Percentiles rank a stretch among this genome's conserved stretches.
Conservation (phyloP, 2,329 filamentous ascomycete genomes). For the Sporothrix brasiliensis region DNA sequence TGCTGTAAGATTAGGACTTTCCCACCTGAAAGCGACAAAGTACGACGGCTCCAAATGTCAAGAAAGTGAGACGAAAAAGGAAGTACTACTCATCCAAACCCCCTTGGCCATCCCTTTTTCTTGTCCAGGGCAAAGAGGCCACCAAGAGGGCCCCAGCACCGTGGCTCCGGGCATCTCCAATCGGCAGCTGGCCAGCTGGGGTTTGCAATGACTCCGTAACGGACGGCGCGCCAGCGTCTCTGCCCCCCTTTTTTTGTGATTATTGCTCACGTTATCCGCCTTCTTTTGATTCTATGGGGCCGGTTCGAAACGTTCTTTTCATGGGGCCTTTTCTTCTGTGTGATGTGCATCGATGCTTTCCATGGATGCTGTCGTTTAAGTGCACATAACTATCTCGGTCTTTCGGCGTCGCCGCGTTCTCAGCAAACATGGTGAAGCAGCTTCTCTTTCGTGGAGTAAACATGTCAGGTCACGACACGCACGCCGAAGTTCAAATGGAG, state of each 20-base stretch:
- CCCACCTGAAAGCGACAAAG: background rate
- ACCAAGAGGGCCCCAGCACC: slow-evolving; percentile 24
- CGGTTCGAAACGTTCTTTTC: slow-evolving; percentile 28
- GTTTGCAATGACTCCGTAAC: slow-evolving; percentile 7
- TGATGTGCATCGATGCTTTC: background rate
- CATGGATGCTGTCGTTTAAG: too few species aligned
- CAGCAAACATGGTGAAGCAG: too few species aligned
- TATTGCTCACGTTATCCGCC: background rate
- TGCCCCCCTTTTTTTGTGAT: slow-evolving; percentile 11
- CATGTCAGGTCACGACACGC: background rate
- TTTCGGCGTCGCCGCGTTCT: too few species aligned
- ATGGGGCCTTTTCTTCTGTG: background rate
- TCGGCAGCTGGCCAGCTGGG: slow-evolving; percentile 23
- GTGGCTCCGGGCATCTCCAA: slow-evolving; percentile 33
- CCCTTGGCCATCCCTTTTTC: background rate
- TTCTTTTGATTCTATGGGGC: slow-evolving; percentile 27
- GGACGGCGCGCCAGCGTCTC: background rate
- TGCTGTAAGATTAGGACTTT: slow-evolving; percentile 18
- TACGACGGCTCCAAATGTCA: background rate
- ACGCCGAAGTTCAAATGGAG: background rate
- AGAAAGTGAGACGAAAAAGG: background rate
- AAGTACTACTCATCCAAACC: too few species aligned
- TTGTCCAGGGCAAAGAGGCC: background rate
- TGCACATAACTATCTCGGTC: too few species aligned
- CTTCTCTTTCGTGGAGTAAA: too few species aligned